Base-by-base conservation (phyloP, 2,329 filamentous ascomycete genomes). In the Zasmidium citrigriseum region DNA sequence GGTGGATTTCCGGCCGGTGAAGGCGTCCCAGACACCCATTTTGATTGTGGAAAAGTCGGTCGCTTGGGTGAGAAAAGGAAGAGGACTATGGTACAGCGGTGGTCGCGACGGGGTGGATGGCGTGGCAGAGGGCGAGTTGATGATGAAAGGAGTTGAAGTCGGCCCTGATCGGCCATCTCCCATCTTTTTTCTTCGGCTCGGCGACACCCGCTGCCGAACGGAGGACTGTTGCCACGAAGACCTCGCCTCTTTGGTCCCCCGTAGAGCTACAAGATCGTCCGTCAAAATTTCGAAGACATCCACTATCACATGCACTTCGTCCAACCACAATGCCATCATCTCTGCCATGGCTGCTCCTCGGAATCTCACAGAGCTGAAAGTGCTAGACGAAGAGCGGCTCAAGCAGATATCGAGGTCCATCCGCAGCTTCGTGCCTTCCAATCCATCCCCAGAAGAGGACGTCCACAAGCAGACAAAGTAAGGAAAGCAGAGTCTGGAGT, bases 11-110 rank as follows among this genome's bases (percentile, higher is more conserved):
- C 82, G 82, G 61, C 85, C 85, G 41, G 83, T 83, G 69, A 88
- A 77, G 18, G 81, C 78, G 70, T 87, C 85, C 85, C 83, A 85
- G 68, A 85, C 77, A 56, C 80, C 78, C 82, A 84, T 85, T 11
- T 49, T 72, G 62, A 41, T 41, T 41, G 18, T 41, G 34, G 14
- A 16, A 41, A 7, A n/a, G 16, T n/a, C 34, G 34, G 34, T 41
- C 34, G 27, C 27, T 34, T 14, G 47, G 47, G 51, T 45, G 52
- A 38, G 54, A 45, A 44, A 41, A 18, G 11, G 3, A 12, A 41
- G 60, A 61, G 74, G 70, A 63, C 56, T 58, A 45, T 44, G 47
- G 58, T 50, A 54, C 25, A 24, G 46, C 25, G 25, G 21, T 22
- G 34, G n/a, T 21, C 22, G 20, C 49, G 46, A 18, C 18, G 18